These are phyloP conservation scores for Cadophora gregata DNA, from an alignment of 2,329 filamentous ascomycete genomes.

Conservation along the genomic window DNA sequence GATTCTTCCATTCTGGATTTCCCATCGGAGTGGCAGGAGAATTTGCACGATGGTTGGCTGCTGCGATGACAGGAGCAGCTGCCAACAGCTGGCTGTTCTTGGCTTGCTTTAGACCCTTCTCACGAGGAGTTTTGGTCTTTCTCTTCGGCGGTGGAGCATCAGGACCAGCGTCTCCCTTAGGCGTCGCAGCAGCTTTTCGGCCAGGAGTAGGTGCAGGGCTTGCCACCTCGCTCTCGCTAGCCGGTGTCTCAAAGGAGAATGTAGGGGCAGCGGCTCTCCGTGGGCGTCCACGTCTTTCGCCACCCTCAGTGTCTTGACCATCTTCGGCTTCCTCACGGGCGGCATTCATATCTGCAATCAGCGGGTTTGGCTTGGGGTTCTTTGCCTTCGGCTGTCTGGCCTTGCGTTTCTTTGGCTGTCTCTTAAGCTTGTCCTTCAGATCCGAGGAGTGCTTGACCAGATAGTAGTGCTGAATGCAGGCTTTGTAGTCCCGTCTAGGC, in stretches of 20 bases:
- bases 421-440: conserved; percentile 77
- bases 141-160: conserved; percentile 48
- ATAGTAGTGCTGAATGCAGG: conserved; percentile 88
- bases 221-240: conserved; percentile 64
- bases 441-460: conserved; percentile 76
- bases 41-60: conserved; percentile 30
- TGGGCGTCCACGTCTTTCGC: conserved; percentile 65
- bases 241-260: conserved; percentile 68
- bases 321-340: conserved; percentile 39
- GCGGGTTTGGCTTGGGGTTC: conserved; percentile 66
- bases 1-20: conserved; percentile 34
- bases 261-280: conserved; percentile 70
- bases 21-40: conserved; percentile 35
- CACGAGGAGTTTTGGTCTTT: conserved; percentile 41
- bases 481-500: conserved; percentile 72
- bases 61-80: conserved; percentile 36
- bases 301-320: conserved; percentile 55
- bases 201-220: conserved; percentile 64
- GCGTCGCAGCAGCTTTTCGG: conserved; percentile 52
- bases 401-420: conserved; percentile 57
- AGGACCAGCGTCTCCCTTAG: conserved; percentile 50
- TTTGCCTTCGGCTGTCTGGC: conserved; percentile 54
- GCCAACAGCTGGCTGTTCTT: conserved; percentile 43
- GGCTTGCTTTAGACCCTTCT: conserved; percentile 41
- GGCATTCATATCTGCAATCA: conserved; percentile 69